These are phyloP conservation scores for Monoraphidium neglectum DNA, from an alignment of 139 green algal species.

Conservation along the genomic window DNA sequence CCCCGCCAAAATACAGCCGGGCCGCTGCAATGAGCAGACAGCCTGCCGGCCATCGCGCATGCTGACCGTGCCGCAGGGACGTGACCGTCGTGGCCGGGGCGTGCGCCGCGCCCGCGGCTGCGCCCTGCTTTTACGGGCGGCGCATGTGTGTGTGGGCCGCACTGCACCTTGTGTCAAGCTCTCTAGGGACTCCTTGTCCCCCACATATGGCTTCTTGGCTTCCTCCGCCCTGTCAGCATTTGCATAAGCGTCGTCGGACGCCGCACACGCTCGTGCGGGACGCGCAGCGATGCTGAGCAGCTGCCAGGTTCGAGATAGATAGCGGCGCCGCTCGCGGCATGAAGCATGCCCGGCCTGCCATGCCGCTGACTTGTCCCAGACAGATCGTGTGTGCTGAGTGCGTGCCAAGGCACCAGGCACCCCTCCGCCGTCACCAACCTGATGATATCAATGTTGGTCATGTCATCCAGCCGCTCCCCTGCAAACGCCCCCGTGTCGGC, in stretches of 20 bases:
- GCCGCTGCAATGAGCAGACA: background rate
- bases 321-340: no score
- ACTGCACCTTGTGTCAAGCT: slow-evolving; percentile 50
- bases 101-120: background rate
- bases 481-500: no score
- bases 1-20: background rate
- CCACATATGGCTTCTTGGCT: slow-evolving; percentile 49
- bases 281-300: background rate
- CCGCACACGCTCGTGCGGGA: background rate
- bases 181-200: slow-evolving; percentile 43
- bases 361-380: no score
- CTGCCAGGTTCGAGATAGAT: no score
- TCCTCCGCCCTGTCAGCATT: slow-evolving; percentile 27
- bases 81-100: background rate
- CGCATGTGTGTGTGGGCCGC: no score
- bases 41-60: no score
- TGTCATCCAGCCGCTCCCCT: background rate
- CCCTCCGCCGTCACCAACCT: slow-evolving; percentile 3
- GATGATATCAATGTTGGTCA: slow-evolving; percentile 26
- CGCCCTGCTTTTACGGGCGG: background rate
- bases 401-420: background rate
- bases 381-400: no score
- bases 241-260: no score
- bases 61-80: background rate
- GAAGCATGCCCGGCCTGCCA: no score